Evolutionary conservation across 345 rosid species (phyloP).

Genomic region (Eucalyptus decipiens): DNA sequence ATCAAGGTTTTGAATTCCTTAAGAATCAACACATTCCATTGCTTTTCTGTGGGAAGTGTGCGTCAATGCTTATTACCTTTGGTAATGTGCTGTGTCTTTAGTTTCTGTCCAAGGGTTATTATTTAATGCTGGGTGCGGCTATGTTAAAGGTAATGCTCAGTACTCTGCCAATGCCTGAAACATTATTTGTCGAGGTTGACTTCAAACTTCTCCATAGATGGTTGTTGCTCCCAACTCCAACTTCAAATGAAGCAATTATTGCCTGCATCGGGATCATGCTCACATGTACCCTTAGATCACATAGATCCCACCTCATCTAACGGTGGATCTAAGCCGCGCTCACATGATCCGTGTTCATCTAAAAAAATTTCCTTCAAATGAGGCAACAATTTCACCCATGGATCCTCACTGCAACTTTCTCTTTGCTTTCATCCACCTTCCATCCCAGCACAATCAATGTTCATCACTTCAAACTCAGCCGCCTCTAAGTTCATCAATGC

Average conservation of each 20-base stretch:
- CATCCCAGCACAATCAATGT: not conserved
- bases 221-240: not conserved
- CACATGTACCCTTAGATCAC: not conserved
- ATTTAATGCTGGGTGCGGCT: conserved; percentile 65
- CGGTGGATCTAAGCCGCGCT: not conserved
- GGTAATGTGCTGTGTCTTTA: not conserved
- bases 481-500: not conserved
- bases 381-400: not conserved
- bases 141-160: conserved; percentile 81
- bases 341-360: not conserved
- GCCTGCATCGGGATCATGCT: not conserved
- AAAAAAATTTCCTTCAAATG: not conserved
- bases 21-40: not conserved
- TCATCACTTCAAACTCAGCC: not conserved
- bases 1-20: not conserved
- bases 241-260: not conserved
- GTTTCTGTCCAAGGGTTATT: not conserved
- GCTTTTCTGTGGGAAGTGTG: not conserved
- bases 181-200: conserved; percentile 45
- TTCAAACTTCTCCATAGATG: not conserved
- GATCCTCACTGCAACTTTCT: not conserved
- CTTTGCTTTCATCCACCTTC: not conserved
- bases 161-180: conserved; percentile 67
- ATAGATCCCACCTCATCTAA: not conserved
- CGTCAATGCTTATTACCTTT: not conserved